Evolutionary conservation across 495 filamentous ascomycete genomes (phyloP).

Genomic region (Neurospora sp.): DNA sequence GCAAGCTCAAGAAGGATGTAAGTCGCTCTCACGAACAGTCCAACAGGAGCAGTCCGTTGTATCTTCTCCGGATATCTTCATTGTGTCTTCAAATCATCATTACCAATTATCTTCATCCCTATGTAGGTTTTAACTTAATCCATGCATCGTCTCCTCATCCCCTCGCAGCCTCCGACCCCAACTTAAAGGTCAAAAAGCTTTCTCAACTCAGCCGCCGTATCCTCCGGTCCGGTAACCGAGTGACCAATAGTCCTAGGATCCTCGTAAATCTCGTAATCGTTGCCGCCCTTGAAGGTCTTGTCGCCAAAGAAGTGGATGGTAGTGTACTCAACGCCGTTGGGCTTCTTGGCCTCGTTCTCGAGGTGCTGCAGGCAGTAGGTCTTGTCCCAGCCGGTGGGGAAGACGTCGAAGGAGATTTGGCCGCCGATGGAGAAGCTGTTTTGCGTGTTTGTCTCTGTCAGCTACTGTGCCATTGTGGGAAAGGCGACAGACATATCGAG

Average conservation of each 20-base stretch:
- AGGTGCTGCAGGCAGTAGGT: conserved; percentile 90
- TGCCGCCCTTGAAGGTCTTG: conserved; percentile 81
- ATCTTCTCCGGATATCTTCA: background rate
- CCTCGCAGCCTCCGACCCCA: background rate
- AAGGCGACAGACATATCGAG: background rate
- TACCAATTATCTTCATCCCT: background rate
- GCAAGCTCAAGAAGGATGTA: background rate
- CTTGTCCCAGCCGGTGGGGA: conserved; percentile 96
- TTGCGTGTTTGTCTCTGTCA: background rate
- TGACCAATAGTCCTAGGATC: conserved; percentile 79
- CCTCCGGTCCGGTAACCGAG: conserved; percentile 66
- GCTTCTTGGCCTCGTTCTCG: conserved; percentile 62
- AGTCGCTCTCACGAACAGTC: background rate
- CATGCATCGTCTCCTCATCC: background rate
- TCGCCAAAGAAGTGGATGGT: conserved; percentile 98
- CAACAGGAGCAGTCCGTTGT: no score
- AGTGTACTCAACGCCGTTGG: conserved; percentile 62
- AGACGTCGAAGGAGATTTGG: conserved; percentile 96
- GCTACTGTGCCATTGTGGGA: background rate
- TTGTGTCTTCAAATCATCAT: background rate
- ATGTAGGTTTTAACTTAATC: background rate
- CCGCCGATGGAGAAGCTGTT: conserved; percentile 83
- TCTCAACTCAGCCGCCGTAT: conserved; percentile 68
- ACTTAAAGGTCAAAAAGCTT: conserved; percentile 62
- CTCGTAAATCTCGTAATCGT: conserved; percentile 87